Percentiles rank a stretch among this genome's conserved stretches.
These are phyloP conservation scores for Austroboletus eburneus DNA, from an alignment of 768 basidiomycete species.

Conservation along the genomic window DNA sequence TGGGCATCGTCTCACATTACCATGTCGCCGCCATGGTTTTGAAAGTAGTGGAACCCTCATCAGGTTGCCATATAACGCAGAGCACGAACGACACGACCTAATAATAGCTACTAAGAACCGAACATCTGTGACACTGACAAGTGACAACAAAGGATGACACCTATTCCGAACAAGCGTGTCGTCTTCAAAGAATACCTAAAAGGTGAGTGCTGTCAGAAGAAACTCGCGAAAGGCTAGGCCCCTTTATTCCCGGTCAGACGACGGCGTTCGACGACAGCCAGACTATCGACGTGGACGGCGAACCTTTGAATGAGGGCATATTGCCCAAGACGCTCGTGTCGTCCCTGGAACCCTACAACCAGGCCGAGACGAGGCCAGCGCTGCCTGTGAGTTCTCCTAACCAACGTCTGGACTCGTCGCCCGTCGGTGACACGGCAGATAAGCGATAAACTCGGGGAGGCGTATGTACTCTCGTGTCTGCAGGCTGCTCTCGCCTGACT, in stretches of 20 bases:
- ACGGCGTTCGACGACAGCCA: constrained; percentile 8
- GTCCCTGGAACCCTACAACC: constrained; percentile 44
- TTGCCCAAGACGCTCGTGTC: constrained; percentile 48
- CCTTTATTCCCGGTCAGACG: not conserved
- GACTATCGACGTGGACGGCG: constrained; percentile 48
- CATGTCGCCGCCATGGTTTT: too few relatives aligned
- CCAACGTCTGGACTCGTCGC: constrained; percentile 17
- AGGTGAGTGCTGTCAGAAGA: not conserved
- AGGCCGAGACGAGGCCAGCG: constrained; percentile 34
- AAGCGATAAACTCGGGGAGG: not conserved
- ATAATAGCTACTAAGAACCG: too few relatives aligned
- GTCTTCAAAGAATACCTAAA: not conserved
- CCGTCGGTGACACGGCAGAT: not conserved
- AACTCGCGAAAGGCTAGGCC: too few relatives aligned
- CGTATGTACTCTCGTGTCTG: not conserved
- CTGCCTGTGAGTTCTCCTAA: constrained; percentile 32
- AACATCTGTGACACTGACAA: not conserved
- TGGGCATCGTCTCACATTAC: too few relatives aligned
- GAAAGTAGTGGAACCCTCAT: too few relatives aligned
- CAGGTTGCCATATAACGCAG: too few relatives aligned
- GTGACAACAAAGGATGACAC: not conserved
- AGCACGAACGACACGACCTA: too few relatives aligned
- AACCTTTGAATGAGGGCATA: constrained; percentile 42
- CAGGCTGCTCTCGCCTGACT: not conserved
- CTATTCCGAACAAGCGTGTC: constrained; percentile 3